These are phyloP conservation scores for Stellera chamaejasme DNA, from an alignment of 345 rosid species.

Conservation along the genomic window DNA sequence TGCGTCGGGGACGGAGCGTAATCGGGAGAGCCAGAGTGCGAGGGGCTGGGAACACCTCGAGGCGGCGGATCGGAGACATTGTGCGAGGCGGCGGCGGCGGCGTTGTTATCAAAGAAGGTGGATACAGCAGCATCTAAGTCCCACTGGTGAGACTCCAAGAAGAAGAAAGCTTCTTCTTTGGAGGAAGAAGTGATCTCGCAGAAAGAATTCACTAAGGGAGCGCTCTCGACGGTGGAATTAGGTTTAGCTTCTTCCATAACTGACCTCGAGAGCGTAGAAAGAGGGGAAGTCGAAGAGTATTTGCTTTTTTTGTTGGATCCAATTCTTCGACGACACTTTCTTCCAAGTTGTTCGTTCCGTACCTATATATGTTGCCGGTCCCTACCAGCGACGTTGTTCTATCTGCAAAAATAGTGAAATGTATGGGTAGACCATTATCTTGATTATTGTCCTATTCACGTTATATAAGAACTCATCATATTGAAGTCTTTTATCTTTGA, in stretches of 20 bases:
- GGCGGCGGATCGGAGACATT: constrained; percentile 11
- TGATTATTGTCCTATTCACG: too few relatives aligned
- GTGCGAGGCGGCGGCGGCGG: constrained; percentile 16
- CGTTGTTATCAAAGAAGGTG: constrained; percentile 68
- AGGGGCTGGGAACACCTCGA: constrained; percentile 27
- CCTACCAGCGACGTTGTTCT: too few relatives aligned
- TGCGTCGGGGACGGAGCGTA: constrained; percentile 50
- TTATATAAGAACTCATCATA: too few relatives aligned
- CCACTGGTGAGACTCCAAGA: constrained; percentile 83
- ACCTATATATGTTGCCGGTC: too few relatives aligned
- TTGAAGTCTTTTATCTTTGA: too few relatives aligned
- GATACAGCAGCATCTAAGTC: constrained; percentile 89
- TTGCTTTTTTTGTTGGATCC: too few relatives aligned
- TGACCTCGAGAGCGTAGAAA: too few relatives aligned
- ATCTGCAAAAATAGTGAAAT: too few relatives aligned
- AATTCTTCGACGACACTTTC: too few relatives aligned
- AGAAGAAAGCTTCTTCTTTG: constrained; percentile 71
- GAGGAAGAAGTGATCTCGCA: constrained; percentile 84
- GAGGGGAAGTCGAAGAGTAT: too few relatives aligned
- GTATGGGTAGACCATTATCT: too few relatives aligned
- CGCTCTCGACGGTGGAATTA: constrained; percentile 11
- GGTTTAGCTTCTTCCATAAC: constrained; percentile 11
- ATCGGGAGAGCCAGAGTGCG: constrained; percentile 34
- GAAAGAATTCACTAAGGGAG: constrained; percentile 50
- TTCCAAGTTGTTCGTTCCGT: too few relatives aligned